Percentiles rank a stretch among this genome's conserved stretches.
These are phyloP conservation scores for Nannochloris sp. DNA, from an alignment of 139 green algal species.

Conservation along the genomic window DNA sequence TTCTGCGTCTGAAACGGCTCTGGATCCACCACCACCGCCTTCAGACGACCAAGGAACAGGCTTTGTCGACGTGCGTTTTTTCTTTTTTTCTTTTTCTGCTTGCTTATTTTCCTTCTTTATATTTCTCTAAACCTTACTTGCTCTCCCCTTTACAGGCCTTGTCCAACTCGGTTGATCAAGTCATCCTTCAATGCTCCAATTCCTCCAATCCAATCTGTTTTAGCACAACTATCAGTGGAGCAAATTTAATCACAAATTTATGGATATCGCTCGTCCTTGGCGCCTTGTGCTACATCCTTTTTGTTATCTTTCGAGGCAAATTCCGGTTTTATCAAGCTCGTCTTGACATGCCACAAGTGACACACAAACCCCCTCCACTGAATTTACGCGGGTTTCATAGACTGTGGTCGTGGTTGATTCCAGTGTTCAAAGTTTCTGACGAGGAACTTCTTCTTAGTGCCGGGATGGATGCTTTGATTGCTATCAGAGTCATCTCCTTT, in stretches of 20 bases:
- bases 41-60: too few species aligned
- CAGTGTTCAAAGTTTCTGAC: constrained; percentile 36
- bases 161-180: background rate
- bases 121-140: background rate
- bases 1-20: too few species aligned
- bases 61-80: too few species aligned
- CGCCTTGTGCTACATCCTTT: constrained; percentile 11
- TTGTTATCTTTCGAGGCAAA: constrained; percentile 19
- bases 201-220: constrained; percentile 25
- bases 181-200: constrained; percentile 13
- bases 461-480: constrained; percentile 38
- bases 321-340: constrained; percentile 29
- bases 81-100: background rate
- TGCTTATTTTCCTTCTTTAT: background rate
- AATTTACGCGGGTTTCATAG: constrained; percentile 9
- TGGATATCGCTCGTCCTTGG: constrained; percentile 21
- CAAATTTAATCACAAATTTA: constrained; percentile 30
- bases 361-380: constrained; percentile 20
- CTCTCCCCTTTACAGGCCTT: background rate
- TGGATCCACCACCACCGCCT: too few species aligned
- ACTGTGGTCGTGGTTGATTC: constrained; percentile 34
- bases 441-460: constrained; percentile 37
- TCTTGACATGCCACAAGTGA: constrained; percentile 17
- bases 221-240: constrained; percentile 21
- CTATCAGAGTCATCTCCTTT: constrained; percentile 28